Evolutionary conservation across 768 basidiomycete genomes (phyloP), one percentile per base, ranked within the genome.

Genomic region (Pleurotus eryngii): DNA sequence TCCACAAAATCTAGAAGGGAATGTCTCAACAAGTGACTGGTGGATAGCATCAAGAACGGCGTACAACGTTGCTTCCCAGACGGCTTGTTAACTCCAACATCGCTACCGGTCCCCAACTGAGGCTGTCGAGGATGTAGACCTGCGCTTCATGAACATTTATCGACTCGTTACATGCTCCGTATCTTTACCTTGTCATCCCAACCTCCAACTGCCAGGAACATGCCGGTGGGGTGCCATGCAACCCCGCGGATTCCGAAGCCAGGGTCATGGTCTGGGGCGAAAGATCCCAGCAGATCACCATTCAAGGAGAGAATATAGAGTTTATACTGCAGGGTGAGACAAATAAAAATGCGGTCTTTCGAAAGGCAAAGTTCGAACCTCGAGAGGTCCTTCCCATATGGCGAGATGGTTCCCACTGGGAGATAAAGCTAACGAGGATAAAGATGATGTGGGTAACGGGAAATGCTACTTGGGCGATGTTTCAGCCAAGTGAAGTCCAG

Each of bases 141-240:
- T 94, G 59, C 18, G n/a, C 14, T 37, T 26, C 53, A 22, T 45
- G 6, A 27, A 7, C 14, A 6, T 45, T 24, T 49, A 35, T 35
- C 11, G 30, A 9, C 11, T 9, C 30, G 30, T 35, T 35, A 18
- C 9, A 11, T 43, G 38, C 15, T 8, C 11, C 18, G 40, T 22
- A 18, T 22, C 39, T 73, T 42, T 55, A 89, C 92, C 72, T 89
- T 92, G 64, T 95, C 92, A 70, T 95, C 93, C 84, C 89, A 95
- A 9, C 95, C 95, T 11, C 84, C 86, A 0, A 95, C 77, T 1
- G 87, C 89, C 7, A 97, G 73, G 67, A 90, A 95, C 65, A 82
- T 76, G 4, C 94, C 92, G 56, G 77, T 87, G 3, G 94, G 95
- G 70, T 95, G 91, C 95, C 95, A 98, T 17, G 81, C 73, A 0